Base-by-base conservation (phyloP, 2,329 filamentous ascomycete species). In the Dactylellina haptotyla region DNA sequence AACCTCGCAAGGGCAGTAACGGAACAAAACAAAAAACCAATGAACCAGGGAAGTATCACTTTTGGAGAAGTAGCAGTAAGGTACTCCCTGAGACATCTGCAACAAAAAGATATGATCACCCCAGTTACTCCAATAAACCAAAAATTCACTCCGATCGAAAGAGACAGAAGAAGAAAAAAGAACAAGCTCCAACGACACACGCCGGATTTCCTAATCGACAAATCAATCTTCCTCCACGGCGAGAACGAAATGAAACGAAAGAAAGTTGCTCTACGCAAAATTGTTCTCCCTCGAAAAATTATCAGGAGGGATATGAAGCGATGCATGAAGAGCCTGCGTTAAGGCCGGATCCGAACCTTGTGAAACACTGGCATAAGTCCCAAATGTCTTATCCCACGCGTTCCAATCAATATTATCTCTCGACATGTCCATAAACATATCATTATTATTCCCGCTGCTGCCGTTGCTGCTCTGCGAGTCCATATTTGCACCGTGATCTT, bases 331-430 rank as follows among this genome's bases (percentile, higher is more conserved):
- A 30, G 61, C 54, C 18, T 50, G 39, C 5, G 45, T 26, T 25
- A 57, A 6, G 4, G 50, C 39, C 20, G 34, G 18, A 37, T 73
- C 69, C n/a, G 69, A 48, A 57, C 54, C 54, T 25, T 73, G 69
- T 41, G 69, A 61, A 34, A 76, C 75, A 26, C 57, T 70, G 20
- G 76, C 76, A 64, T 76, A 77, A 20, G 72, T 76, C 23, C 77
- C 77, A 67, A 78, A 78, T 18, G 77, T 75, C 50, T 75, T 74
- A 46, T 78, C 77, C 77, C 77, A 78, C 53, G 75, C 76, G 18
- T 77, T 76, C 76, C 76, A 77, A 66, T 77, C 75, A 45, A 77
- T 76, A 28, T 77, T 76, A 70, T 76, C 72, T 51, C 72, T 53
- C 23, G 72, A 65, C 69, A 73, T 66, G 18, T 73, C 69, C 69